A percentile compares a stretch with the other conserved stretches of the same genome.
These are phyloP conservation scores for Penicillium argentinense DNA, from an alignment of 495 filamentous ascomycete species.

Conservation along the genomic window DNA sequence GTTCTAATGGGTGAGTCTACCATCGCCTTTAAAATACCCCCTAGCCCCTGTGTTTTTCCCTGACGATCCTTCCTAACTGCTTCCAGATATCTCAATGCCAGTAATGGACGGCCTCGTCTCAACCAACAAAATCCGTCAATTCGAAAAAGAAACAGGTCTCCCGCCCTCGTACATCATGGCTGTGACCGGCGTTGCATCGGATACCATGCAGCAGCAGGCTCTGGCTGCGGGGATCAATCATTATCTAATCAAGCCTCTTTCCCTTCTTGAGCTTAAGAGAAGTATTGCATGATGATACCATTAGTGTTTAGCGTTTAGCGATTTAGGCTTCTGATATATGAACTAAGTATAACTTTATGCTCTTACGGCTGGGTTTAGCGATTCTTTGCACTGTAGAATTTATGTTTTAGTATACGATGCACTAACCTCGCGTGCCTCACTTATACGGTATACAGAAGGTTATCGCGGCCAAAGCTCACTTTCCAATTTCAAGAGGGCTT, in stretches of 20 bases:
- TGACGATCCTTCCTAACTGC: background rate
- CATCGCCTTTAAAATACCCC: background rate
- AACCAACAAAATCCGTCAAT: conserved; percentile 53
- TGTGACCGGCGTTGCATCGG: conserved; percentile 47
- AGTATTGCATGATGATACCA: conserved; percentile 33
- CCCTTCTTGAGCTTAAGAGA: conserved; percentile 39
- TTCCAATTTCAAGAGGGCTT: no score
- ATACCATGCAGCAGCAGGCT: conserved; percentile 41
- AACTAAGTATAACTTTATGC: no score
- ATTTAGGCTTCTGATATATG: no score
- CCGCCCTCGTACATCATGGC: conserved; percentile 43
- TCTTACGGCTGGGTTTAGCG: no score
- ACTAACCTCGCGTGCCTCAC: no score
- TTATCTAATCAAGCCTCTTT: conserved; percentile 52
- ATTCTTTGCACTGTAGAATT: no score
- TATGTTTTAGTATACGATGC: no score
- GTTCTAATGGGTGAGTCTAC: conserved; percentile 55
- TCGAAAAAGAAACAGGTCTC: conserved; percentile 37
- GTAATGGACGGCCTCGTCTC: conserved; percentile 63
- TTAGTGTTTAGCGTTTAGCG: conserved; percentile 2
- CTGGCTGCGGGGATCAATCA: conserved; percentile 45
- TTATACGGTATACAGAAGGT: no score
- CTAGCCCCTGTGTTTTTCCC: no score
- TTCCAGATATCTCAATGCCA: conserved; percentile 62
- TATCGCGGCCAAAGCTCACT: no score